Percentiles rank a stretch among this genome's conserved stretches.
Evolutionary conservation across 371 early-diverging fungal species (phyloP).

Genomic region (Phascolomyces articulosus): DNA sequence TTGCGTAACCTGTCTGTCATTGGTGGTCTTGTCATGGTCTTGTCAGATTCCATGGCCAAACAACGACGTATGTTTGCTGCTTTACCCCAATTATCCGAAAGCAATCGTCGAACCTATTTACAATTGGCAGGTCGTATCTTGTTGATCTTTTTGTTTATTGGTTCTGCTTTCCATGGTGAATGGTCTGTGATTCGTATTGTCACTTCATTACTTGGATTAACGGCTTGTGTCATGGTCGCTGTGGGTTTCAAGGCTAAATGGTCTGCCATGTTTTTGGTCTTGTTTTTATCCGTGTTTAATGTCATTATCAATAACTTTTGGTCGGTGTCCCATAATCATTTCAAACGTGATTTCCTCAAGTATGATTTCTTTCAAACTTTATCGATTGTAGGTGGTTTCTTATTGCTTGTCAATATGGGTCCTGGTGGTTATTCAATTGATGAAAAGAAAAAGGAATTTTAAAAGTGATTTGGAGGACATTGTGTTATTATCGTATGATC

Average conservation of each 20-base stretch:
- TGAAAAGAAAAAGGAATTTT: constrained; percentile 96
- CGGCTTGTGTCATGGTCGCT: constrained; percentile 92
- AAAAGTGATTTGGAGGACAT: constrained; percentile 21
- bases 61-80: constrained; percentile 85
- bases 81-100: constrained; percentile 82
- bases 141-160: constrained; percentile 88
- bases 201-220: constrained; percentile 77
- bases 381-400: constrained; percentile 94
- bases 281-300: constrained; percentile 87
- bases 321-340: constrained; percentile 81
- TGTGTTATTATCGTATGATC: neutral
- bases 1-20: constrained; percentile 90
- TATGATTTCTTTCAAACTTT: constrained; percentile 98
- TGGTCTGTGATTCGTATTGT: constrained; percentile 72
- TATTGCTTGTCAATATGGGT: constrained; percentile 89
- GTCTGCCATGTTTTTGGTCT: constrained; percentile 91
- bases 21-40: constrained; percentile 94
- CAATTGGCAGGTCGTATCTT: constrained; percentile 91
- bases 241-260: constrained; percentile 97
- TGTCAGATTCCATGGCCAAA: constrained; percentile 75
- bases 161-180: constrained; percentile 86
- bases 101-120: constrained; percentile 82
- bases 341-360: constrained; percentile 91
- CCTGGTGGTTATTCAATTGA: constrained; percentile 93
- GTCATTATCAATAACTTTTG: constrained; percentile 96